A percentile compares a stretch with the other conserved stretches of the same genome.
Evolutionary conservation across 495 filamentous ascomycete species (phyloP).

Genomic region (Aspergillus kassunensis): DNA sequence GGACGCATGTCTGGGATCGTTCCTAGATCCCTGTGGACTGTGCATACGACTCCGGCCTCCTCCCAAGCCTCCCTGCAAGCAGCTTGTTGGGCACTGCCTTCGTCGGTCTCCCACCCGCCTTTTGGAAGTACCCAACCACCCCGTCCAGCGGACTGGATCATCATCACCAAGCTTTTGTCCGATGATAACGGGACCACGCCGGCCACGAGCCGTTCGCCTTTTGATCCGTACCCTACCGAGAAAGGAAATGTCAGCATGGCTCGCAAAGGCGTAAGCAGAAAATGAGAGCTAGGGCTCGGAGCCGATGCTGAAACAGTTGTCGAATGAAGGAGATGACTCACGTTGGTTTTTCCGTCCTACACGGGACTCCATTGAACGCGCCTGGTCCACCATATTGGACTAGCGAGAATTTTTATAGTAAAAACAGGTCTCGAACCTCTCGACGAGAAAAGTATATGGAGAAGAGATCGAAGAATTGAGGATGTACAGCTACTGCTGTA

Average conservation of each 20-base stretch:
- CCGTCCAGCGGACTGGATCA: slow-evolving; percentile 88
- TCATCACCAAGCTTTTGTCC: slow-evolving; percentile 75
- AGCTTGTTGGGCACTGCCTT: slow-evolving; percentile 63
- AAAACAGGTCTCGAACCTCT: slow-evolving; percentile 3
- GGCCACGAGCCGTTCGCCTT: slow-evolving; percentile 92
- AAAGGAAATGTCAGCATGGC: slow-evolving; percentile 14
- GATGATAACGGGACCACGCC: slow-evolving; percentile 81
- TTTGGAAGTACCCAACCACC: slow-evolving; percentile 95
- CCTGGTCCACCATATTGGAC: slow-evolving; percentile 51
- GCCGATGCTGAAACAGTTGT: background rate
- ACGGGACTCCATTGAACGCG: slow-evolving; percentile 72
- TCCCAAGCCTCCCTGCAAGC: slow-evolving; percentile 92
- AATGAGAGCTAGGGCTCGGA: background rate
- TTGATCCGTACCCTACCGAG: slow-evolving; percentile 75
- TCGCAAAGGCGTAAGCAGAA: background rate
- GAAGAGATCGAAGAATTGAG: slow-evolving; percentile 7
- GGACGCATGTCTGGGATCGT: slow-evolving; percentile 74
- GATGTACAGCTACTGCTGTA: slow-evolving; percentile 7
- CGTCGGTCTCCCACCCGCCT: slow-evolving; percentile 95
- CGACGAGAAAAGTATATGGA: slow-evolving; percentile 10
- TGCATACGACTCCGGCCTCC: slow-evolving; percentile 87
- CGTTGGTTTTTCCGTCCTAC: slow-evolving; percentile 73
- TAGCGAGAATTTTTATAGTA: slow-evolving; percentile 9
- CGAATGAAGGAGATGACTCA: slow-evolving; percentile 46
- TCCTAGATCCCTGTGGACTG: slow-evolving; percentile 77